Base-by-base conservation (phyloP, 2,329 filamentous ascomycete genomes). In the Colletotrichum plurivorum region DNA sequence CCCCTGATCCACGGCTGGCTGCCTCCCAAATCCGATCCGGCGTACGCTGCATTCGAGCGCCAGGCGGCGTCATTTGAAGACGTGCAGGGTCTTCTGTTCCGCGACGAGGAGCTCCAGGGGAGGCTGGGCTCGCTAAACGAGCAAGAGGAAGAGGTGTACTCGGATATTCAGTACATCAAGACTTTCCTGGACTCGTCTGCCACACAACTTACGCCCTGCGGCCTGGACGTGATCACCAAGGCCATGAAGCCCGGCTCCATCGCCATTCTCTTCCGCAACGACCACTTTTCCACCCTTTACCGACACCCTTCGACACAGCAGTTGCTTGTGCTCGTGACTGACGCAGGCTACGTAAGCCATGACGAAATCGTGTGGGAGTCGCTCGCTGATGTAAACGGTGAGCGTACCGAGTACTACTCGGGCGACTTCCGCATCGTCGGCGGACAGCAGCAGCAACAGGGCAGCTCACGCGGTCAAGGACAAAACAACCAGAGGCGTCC, bases 291-390 rank as follows among this genome's bases (percentile, higher is more conserved):
- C 49, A 98, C 95, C 0, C 80, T 99, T 0, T 97, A 97, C 80
- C 94, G 95, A 70, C 94, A 98, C 74, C 94, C 95, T 0, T 84
- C 90, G 52, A 94, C 91, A 0, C 85, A 89, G 48, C 88, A 93
- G 72, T 85, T 98, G 1, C 88, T 95, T 71, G 94, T 93, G 0
- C 83, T 99, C 3, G 94, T 99, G 15, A 98, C 96, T 0, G 96
- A 99, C 77, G 93, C 94, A 27, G 96, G 96, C 1, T 99, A 97
- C 76, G 91, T 92, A 12, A 88, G 87, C 10, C 94, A 98, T 73
- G 92, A 94, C 16, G 95, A 98, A 77, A 90, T 99, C 13, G 94
- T 99, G 0, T 99, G 96, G 96, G 96, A 99, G 80, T 96, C 92
- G 10, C 85, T 99, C 2, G 92, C 93, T 1, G 95, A 98, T 74